Conservation (phyloP, 2,329 filamentous ascomycete species). For the Juglanconis sp. region DNA sequence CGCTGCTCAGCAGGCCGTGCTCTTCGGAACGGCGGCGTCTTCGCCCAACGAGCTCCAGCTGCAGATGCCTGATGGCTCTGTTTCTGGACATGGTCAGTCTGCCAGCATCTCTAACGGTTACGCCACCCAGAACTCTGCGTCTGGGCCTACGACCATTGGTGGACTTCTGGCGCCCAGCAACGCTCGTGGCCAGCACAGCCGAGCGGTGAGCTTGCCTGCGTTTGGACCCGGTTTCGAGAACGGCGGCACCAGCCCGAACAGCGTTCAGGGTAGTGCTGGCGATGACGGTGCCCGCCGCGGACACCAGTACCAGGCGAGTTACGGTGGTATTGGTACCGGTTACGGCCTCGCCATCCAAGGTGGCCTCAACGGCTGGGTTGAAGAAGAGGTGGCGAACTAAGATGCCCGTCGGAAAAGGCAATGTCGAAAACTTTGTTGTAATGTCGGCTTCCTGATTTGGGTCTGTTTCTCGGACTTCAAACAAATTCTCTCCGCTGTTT, state of each 20-base stretch:
- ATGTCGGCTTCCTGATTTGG: slow-evolving; percentile 22
- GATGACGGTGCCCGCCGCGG: slow-evolving; percentile 56
- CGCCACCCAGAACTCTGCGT: slow-evolving; percentile 46
- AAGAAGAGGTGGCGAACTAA: slow-evolving; percentile 63
- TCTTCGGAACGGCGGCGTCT: slow-evolving; percentile 71
- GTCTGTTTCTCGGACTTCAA: slow-evolving; percentile 13
- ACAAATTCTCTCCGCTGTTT: slow-evolving; percentile 14
- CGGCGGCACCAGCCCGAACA: slow-evolving; percentile 50
- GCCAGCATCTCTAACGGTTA: slow-evolving; percentile 65
- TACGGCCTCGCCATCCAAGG: slow-evolving; percentile 63
- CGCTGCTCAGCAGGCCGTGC: slow-evolving; percentile 72
- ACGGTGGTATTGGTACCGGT: slow-evolving; percentile 55
- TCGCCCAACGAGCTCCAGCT: slow-evolving; percentile 55
- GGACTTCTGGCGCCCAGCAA: slow-evolving; percentile 73
- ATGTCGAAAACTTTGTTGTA: slow-evolving; percentile 22
- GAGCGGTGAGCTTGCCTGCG: slow-evolving; percentile 83
- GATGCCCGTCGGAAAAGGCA: slow-evolving; percentile 11
- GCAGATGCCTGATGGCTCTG: slow-evolving; percentile 59
- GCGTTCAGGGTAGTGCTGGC: slow-evolving; percentile 40
- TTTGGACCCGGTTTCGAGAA: slow-evolving; percentile 64
- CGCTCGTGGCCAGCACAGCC: slow-evolving; percentile 61
- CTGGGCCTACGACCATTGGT: slow-evolving; percentile 67
- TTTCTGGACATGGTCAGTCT: slow-evolving; percentile 62
- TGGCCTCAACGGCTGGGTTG: slow-evolving; percentile 64
- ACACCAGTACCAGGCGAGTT: slow-evolving; percentile 65